A percentile compares a stretch with the other conserved stretches of the same genome.
phyloP scores from a whole-genome alignment of 2,329 filamentous ascomycete species.

The Hypoxylon sp. region DNA sequence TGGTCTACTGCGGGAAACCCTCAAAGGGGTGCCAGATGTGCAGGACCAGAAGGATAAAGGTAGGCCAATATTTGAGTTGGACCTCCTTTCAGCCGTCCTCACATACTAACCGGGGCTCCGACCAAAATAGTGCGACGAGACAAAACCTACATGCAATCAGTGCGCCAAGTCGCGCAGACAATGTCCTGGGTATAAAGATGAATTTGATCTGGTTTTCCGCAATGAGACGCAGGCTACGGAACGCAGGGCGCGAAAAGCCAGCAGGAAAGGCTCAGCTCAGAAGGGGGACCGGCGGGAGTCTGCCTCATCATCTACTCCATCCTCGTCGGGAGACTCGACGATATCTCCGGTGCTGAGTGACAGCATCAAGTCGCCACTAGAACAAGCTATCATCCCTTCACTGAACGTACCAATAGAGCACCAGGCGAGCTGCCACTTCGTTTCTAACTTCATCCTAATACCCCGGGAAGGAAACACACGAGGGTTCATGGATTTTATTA shows the following conservation, averaged over 20 bases:
- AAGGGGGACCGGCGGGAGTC: constrained; percentile 53
- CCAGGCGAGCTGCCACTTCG: constrained; percentile 71
- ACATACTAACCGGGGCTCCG: constrained; percentile 41
- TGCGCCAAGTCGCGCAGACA: constrained; percentile 74
- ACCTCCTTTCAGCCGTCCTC: not conserved
- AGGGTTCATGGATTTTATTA: constrained; percentile 72
- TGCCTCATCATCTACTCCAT: constrained; percentile 8
- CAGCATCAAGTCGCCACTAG: constrained; percentile 43
- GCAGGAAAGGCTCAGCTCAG: constrained; percentile 62
- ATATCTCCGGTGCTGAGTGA: constrained; percentile 50
- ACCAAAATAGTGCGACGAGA: constrained; percentile 73
- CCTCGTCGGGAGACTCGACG: constrained; percentile 26
- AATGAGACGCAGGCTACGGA: constrained; percentile 80
- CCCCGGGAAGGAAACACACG: constrained; percentile 65
- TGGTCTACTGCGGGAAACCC: constrained; percentile 78
- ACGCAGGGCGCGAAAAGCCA: constrained; percentile 71
- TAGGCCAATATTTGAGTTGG: constrained; percentile 55
- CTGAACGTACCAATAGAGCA: constrained; percentile 66
- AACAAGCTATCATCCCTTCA: constrained; percentile 54
- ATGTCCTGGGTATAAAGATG: constrained; percentile 78
- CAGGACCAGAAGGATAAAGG: constrained; percentile 80
- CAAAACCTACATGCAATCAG: constrained; percentile 75
- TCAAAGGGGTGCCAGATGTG: constrained; percentile 82
- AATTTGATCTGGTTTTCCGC: constrained; percentile 80
- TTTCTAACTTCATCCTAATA: constrained; percentile 72